Evolutionary conservation across 768 basidiomycete species (phyloP), one percentile per base, ranked within the genome.

Genomic region (Albatrellus ellisii): DNA sequence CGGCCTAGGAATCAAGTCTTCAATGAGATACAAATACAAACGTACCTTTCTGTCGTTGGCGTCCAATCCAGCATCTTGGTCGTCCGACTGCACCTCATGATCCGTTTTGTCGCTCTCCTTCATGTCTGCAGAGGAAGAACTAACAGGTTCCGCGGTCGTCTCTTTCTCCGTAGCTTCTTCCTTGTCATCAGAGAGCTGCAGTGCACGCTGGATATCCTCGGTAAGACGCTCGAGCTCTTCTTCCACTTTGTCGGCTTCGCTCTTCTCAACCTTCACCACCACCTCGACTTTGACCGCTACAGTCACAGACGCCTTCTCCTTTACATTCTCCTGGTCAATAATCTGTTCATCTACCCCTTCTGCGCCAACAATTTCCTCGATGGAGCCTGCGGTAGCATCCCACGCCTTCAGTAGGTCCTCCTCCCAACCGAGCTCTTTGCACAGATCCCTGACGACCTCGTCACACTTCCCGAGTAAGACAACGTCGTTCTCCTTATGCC

Each of bases 381-480:
- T 5, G 18, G 42, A 36, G 5, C 26, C 29, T 18, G 26, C 28
- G 4, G 50, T 49, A 3, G 14, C 14, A 11, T 21, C 36, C 50
- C 50, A 51, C 10, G 39, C 50, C 28, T 22, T 29, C 36, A 46
- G 20, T 3, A 51, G 39, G 10, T 51, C 50, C 3, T 45, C 47
- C 15, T 46, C 44, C 50, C 50, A 51, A n/a, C 44, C 50, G 17
- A 51, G 50, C 31, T 38, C 44, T 18, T 24, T 46, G 15, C 44
- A 44, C 9, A 51, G 47, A 2, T 49, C 44, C 29, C 47, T 33
- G 18, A 51, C 27, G 21, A 49, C 44, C 22, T 51, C 44, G 39
- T 51, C 50, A 28, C 50, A 51, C 20, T 49, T 49, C 5, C 50
- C 50, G 5, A 46, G 47, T 1, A 51, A 38, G 20, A 51, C 44